Conservation (phyloP, 2,329 filamentous ascomycete genomes). For the Fusarium newnesense region DNA sequence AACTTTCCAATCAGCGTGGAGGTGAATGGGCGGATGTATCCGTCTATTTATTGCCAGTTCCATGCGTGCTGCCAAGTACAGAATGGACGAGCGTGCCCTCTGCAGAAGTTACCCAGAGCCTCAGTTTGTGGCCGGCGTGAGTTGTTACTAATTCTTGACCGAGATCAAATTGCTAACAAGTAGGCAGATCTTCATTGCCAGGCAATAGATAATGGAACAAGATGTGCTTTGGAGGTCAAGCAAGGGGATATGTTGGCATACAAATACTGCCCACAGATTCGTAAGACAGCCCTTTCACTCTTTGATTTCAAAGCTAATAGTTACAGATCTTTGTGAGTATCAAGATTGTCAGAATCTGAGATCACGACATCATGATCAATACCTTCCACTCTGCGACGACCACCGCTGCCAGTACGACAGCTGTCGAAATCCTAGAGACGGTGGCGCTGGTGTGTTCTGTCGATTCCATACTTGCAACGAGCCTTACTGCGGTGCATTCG, state of each 20-base stretch:
- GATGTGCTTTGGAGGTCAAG: slow-evolving; percentile 38
- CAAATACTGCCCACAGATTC: slow-evolving; percentile 42
- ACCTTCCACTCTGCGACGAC: slow-evolving; percentile 42
- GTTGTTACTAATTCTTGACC: background rate
- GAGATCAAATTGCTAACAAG: slow-evolving; percentile 4
- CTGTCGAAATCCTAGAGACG: slow-evolving; percentile 35
- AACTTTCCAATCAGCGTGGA: slow-evolving; percentile 28
- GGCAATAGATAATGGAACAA: slow-evolving; percentile 38
- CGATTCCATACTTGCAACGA: slow-evolving; percentile 44
- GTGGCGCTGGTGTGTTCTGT: slow-evolving; percentile 38
- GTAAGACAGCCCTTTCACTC: slow-evolving; percentile 12
- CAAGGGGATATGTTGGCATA: slow-evolving; percentile 22
- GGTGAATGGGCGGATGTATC: slow-evolving; percentile 25
- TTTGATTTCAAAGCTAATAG: background rate
- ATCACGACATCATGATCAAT: slow-evolving; percentile 27
- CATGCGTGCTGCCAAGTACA: slow-evolving; percentile 43
- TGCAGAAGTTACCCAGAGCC: slow-evolving; percentile 37
- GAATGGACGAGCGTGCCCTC: slow-evolving; percentile 31
- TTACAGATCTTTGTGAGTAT: slow-evolving; percentile 44
- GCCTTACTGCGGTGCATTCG: slow-evolving; percentile 38
- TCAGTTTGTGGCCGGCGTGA: slow-evolving; percentile 41
- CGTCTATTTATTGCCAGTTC: slow-evolving; percentile 38
- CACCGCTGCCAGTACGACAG: slow-evolving; percentile 43
- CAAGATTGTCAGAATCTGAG: slow-evolving; percentile 39
- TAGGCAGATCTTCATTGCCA: slow-evolving; percentile 37